Base-by-base conservation (phyloP, 345 rosid genomes). In the Laguncularia racemosa region DNA sequence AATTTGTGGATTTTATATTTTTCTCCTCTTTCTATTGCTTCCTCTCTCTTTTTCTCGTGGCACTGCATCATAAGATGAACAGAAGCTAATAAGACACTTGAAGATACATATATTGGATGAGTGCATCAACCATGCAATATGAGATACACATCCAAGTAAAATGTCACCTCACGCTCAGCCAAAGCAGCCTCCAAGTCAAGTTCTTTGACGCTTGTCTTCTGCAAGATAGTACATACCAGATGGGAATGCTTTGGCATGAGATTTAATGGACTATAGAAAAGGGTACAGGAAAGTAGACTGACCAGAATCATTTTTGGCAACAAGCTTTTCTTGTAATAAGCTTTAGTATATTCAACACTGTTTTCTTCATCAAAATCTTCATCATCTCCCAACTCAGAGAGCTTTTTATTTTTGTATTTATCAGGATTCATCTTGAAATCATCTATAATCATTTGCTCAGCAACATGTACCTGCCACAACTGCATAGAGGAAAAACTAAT, bases 391-490 rank as follows among this genome's bases (percentile, higher is more conserved):
- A 92, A 63, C 50, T 92, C 93, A n/a, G 93, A 86, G 58, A 92
- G 60, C 52, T 75, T 84, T 77, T 84, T 81, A 53, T 73, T 89
- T 74, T 83, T 55, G 66, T 92, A 92, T 63, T 92, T 92, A 63
- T 81, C 82, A 4, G 98, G 98, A 78, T 89, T 89, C 23, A 70
- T 74, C 69, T 86, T 96, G 61, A 73, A 68, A 70, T 92, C 95
- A 76, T 83, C 93, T 83, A 92, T 64, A 67, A 92, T 83, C 93
- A 89, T 81, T 78, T 89, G 98, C 76, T 92, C 98, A 61, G 98
- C 93, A 33, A 71, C 81, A 71, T 86, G 91, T 45, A 89, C 71
- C 69, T 84, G 91, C 98, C 98, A 92, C 73, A 92, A 63, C 98
- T 92, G 95, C 76, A 72, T 44, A 48, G 61, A 48, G 59, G 11